phyloP scores from a whole-genome alignment of 2,329 filamentous ascomycete genomes.

The Fusarium penzigii region DNA sequence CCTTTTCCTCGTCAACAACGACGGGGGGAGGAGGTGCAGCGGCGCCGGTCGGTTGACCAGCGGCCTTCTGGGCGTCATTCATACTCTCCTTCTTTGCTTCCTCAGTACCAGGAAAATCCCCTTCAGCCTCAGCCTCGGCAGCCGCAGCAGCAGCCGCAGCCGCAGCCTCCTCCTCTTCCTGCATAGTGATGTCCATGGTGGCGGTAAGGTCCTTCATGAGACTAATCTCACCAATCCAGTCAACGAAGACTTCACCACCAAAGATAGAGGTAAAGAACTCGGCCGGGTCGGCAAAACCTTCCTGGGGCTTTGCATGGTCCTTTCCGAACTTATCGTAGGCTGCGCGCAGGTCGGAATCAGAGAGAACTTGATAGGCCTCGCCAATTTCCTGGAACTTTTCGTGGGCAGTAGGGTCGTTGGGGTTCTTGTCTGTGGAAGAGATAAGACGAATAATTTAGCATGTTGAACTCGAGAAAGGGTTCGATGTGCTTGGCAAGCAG shows the following conservation, averaged over 20 bases:
- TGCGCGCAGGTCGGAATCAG: conserved; percentile 80
- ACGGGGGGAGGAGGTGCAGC: conserved; percentile 38
- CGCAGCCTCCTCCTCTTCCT: conserved; percentile 67
- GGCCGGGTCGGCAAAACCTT: conserved; percentile 91
- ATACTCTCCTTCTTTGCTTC: conserved; percentile 58
- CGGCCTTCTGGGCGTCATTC: conserved; percentile 40
- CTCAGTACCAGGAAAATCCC: conserved; percentile 58
- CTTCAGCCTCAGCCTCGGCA: conserved; percentile 52
- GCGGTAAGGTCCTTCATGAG: conserved; percentile 98
- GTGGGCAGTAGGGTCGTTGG: conserved; percentile 90
- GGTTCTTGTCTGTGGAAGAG: conserved; percentile 80
- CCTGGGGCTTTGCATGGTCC: conserved; percentile 85
- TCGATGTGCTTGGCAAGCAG: not conserved
- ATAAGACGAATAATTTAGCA: conserved; percentile 8
- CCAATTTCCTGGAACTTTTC: conserved; percentile 90
- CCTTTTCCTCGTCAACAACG: conserved; percentile 43
- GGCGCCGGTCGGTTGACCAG: conserved; percentile 30
- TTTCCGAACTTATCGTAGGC: conserved; percentile 98
- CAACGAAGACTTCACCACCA: conserved; percentile 90
- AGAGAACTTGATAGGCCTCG: conserved; percentile 78
- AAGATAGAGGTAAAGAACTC: conserved; percentile 99
- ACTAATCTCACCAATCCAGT: conserved; percentile 97
- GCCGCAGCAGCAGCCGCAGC: conserved; percentile 52
- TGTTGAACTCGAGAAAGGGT: not conserved
- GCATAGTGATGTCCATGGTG: conserved; percentile 97